A percentile compares a stretch with the other conserved stretches of the same genome.
Evolutionary conservation across 768 basidiomycete species (phyloP).

Genomic region (Leccinum olivaceopallidum): DNA sequence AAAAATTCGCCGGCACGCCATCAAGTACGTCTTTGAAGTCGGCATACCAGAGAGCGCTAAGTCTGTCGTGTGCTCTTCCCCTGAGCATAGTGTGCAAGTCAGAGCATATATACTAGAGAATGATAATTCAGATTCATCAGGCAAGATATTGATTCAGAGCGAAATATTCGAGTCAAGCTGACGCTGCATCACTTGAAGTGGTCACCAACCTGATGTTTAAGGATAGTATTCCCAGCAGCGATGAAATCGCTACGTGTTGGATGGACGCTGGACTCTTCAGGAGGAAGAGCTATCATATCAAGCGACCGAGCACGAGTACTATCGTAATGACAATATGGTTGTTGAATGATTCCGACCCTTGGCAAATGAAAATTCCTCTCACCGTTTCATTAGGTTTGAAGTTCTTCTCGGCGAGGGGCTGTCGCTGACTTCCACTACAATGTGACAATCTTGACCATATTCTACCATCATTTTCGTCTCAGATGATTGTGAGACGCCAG

Average conservation of each 20-base stretch:
- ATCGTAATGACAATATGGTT: no score
- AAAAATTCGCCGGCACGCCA: neutral
- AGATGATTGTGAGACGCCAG: constrained; percentile 13
- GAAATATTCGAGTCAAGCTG: neutral
- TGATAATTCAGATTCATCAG: neutral
- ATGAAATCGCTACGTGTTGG: neutral
- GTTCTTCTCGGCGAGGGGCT: neutral
- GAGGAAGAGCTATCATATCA: neutral
- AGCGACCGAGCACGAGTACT: neutral
- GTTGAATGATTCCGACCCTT: no score
- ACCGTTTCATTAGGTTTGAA: neutral
- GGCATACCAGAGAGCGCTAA: neutral
- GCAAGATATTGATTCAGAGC: neutral
- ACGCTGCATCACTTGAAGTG: neutral
- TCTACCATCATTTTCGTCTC: constrained; percentile 4
- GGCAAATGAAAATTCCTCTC: no score
- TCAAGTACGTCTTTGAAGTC: neutral
- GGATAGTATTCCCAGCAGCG: neutral
- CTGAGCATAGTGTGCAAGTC: neutral
- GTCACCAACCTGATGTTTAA: neutral
- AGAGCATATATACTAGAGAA: neutral
- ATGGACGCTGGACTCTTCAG: neutral
- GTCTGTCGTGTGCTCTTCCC: neutral
- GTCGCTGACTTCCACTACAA: no score
- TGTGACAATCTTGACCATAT: no score